phyloP scores from a whole-genome alignment of 2,329 filamentous ascomycete species.

The Hypocrella siamensis region DNA sequence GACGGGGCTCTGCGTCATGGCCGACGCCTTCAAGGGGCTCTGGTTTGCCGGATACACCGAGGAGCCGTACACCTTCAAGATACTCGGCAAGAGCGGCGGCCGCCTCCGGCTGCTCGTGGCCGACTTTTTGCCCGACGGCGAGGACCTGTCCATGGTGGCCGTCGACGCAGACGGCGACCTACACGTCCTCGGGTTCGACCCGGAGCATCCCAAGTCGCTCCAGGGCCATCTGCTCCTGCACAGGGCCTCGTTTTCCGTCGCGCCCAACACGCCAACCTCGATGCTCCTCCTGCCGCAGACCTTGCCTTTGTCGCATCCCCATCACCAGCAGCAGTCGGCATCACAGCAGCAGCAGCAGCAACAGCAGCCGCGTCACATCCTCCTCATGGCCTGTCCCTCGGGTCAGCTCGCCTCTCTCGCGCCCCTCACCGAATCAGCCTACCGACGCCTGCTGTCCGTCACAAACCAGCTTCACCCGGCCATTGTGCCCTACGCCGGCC shows the following conservation, averaged over 20 bases:
- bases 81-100: constrained; percentile 76
- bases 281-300: constrained; percentile 63
- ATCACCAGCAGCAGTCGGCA: too few relatives aligned
- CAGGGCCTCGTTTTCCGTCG: constrained; percentile 74
- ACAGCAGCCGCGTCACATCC: constrained; percentile 19
- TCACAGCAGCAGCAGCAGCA: constrained; percentile 4
- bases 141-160: constrained; percentile 67
- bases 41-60: constrained; percentile 97
- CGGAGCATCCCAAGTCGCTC: constrained; percentile 86
- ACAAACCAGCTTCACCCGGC: constrained; percentile 65
- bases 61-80: constrained; percentile 87
- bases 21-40: constrained; percentile 81
- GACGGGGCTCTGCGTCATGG: constrained; percentile 74
- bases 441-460: constrained; percentile 70
- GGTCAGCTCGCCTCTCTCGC: constrained; percentile 66
- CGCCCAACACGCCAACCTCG: constrained; percentile 57
- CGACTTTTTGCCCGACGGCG: constrained; percentile 77
- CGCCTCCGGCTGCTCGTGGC: constrained; percentile 64
- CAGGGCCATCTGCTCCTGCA: constrained; percentile 79
- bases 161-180: constrained; percentile 75
- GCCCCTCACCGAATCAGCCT: constrained; percentile 62
- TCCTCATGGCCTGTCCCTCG: constrained; percentile 60
- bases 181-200: constrained; percentile 85
- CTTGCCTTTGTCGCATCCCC: constrained; percentile 27
- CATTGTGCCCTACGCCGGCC: constrained; percentile 59